phyloP scores from a whole-genome alignment of 371 early-diverging fungal genomes.

The Actinomucor elegans region DNA sequence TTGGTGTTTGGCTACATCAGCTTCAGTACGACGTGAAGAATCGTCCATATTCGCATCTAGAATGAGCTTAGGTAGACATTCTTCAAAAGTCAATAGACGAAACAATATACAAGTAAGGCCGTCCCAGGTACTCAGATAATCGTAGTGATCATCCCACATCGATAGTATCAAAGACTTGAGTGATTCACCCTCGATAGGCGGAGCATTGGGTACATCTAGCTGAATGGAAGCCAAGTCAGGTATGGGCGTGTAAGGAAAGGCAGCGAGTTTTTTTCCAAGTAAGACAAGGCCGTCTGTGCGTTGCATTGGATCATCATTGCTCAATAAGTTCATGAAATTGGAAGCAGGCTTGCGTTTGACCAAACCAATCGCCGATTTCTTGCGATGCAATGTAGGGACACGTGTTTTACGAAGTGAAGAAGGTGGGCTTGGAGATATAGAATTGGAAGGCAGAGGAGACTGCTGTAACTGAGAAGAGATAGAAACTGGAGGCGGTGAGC shows the following conservation, averaged over 20 bases:
- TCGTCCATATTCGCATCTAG: constrained; percentile 37
- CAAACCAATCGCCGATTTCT: constrained; percentile 36
- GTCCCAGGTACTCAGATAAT: constrained; percentile 37
- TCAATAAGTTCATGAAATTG: constrained; percentile 31
- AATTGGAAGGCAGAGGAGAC: constrained; percentile 3
- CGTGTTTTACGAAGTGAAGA: constrained; percentile 33
- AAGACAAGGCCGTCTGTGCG: constrained; percentile 32
- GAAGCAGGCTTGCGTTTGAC: constrained; percentile 30
- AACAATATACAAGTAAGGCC: constrained; percentile 30
- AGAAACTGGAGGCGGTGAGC: constrained; percentile 26
- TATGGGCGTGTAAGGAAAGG: constrained; percentile 16
- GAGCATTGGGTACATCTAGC: constrained; percentile 25
- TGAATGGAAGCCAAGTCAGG: constrained; percentile 22
- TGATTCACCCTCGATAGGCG: constrained; percentile 26
- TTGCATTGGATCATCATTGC: constrained; percentile 28
- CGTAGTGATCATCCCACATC: constrained; percentile 35
- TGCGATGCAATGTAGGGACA: constrained; percentile 33
- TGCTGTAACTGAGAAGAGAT: constrained; percentile 26
- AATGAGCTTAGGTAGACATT: constrained; percentile 33
- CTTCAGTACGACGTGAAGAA: constrained; percentile 21
- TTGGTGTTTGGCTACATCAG: constrained; percentile 16
- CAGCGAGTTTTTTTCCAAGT: constrained; percentile 30
- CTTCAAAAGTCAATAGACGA: constrained; percentile 40
- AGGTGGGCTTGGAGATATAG: constrained; percentile 18
- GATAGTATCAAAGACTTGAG: constrained; percentile 25